Conservation (phyloP, 352 stramenopile species). For the Phytophthora brassicae region DNA sequence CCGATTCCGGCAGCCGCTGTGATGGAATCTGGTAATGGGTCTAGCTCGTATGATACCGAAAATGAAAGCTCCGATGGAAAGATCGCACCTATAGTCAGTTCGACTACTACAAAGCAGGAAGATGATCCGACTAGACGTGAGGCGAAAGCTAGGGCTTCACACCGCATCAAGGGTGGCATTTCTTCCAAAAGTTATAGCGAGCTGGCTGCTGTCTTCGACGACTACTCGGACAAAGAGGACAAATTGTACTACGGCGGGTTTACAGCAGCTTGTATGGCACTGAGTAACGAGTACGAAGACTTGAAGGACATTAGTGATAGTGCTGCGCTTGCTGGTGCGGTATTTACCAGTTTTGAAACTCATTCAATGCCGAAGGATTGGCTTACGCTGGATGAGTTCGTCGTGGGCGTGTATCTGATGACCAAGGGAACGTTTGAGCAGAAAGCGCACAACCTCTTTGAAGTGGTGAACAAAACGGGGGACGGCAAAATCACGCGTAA, state of each 20-base stretch:
- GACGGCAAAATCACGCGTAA: conserved; percentile 79
- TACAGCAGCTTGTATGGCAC: conserved; percentile 52
- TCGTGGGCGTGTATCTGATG: conserved; percentile 81
- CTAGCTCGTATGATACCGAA: not conserved
- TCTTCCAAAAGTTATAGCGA: conserved; percentile 56
- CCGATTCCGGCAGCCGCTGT: conserved; percentile 5
- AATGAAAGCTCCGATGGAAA: not conserved
- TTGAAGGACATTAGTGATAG: conserved; percentile 64
- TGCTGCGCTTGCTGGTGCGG: conserved; percentile 59
- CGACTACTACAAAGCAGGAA: not conserved
- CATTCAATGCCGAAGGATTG: conserved; percentile 60
- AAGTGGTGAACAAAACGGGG: conserved; percentile 62
- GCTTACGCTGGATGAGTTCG: conserved; percentile 78
- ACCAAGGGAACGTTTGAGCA: conserved; percentile 79
- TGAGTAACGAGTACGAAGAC: conserved; percentile 63
- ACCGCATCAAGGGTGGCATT: conserved; percentile 51
- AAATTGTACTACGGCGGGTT: conserved; percentile 73
- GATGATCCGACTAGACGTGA: conserved; percentile 4
- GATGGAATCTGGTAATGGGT: not conserved
- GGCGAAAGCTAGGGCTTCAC: conserved; percentile 23
- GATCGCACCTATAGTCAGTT: not conserved
- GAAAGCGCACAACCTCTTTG: conserved; percentile 78
- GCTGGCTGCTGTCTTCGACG: conserved; percentile 49
- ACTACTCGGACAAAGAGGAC: conserved; percentile 51
- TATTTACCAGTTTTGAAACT: conserved; percentile 78